phyloP scores from a whole-genome alignment of 345 rosid genomes.

The Arabidopsis arenosa region DNA sequence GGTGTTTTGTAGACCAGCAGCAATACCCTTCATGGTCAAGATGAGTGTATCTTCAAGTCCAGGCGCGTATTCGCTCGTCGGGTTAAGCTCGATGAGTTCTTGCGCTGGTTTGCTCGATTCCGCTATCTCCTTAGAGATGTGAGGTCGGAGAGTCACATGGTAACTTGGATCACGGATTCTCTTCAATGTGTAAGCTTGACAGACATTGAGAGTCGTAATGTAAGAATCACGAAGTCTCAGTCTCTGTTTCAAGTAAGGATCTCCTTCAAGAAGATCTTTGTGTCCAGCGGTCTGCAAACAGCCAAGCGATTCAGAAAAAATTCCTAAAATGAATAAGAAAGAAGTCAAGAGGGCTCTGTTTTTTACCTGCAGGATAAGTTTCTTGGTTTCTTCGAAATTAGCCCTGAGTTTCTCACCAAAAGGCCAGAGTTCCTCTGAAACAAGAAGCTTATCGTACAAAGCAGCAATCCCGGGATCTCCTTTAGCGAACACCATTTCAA shows the following conservation, averaged over 20 bases:
- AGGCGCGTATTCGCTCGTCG: constrained; percentile 88
- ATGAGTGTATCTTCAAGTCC: constrained; percentile 94
- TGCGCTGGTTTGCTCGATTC: constrained; percentile 72
- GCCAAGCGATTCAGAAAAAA: not conserved
- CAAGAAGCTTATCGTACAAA: constrained; percentile 85
- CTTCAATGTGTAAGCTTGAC: constrained; percentile 96
- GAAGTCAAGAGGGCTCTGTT: constrained; percentile 16
- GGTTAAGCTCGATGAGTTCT: constrained; percentile 79
- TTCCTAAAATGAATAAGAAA: not conserved
- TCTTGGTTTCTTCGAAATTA: constrained; percentile 82
- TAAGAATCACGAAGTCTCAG: constrained; percentile 90
- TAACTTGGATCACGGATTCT: constrained; percentile 88
- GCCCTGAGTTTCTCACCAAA: constrained; percentile 75
- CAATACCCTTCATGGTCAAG: constrained; percentile 97
- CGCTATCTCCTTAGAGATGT: constrained; percentile 72
- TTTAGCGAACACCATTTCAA: constrained; percentile 99
- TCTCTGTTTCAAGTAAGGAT: constrained; percentile 94
- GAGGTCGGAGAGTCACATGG: constrained; percentile 73
- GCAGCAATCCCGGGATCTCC: constrained; percentile 96
- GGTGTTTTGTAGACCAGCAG: constrained; percentile 95
- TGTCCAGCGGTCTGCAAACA: constrained; percentile 83
- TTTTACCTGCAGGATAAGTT: constrained; percentile 81
- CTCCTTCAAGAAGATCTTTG: constrained; percentile 93
- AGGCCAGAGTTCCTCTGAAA: constrained; percentile 76
- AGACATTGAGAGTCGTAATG: constrained; percentile 95